Base-by-base conservation (phyloP, 2,329 filamentous ascomycete genomes). In the Onygena corvina region DNA sequence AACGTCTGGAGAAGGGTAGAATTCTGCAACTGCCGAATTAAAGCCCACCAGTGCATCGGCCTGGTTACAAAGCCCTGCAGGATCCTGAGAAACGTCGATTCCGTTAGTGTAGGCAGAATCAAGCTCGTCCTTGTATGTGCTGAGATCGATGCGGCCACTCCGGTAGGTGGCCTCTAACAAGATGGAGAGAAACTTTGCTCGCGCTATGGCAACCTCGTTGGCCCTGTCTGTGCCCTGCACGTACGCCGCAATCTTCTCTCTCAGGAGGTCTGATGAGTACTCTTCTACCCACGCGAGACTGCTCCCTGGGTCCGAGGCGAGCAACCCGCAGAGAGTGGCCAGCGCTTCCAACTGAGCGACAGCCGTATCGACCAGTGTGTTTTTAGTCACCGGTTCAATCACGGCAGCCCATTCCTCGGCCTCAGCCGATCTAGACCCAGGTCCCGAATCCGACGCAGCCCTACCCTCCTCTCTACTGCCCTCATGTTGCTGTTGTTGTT, bases 361-460 rank as follows among this genome's bases (percentile, higher is more conserved):
- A 11, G 80, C 72, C 0, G 81, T 86, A 53, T 87, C 83, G 1
- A 86, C 67, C 4, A 87, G 72, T 1, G 79, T 78, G 44, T 74
- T 71, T 21, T 77, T 74, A 1, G 80, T 83, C 21, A 84, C 69
- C 0, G 81, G 78, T 54, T 83, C 80, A 48, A 83, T 71, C n/a
- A 86, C 72, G 2, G 72, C 76, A 14, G 79, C 81, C 75, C 79
- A 84, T 57, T 81, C 75, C 52, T 80, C 79, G 31, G 75, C 63
- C 36, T 62, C 61, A 25, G 60, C 52, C 42, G 60, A 60, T 11
- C 60, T 58, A 3, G 33, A 16, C n/a, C 33, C 33, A 16, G n/a
- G 57, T 50, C 12, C 61, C 56, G n/a, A n/a, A 2, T 54, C 51
- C 23, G 51, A 20, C 18, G 33, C 33, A 2, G 11, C 16, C 21